Conservation (phyloP, 352 stramenopile genomes). For the Globisporangium nagaii region DNA sequence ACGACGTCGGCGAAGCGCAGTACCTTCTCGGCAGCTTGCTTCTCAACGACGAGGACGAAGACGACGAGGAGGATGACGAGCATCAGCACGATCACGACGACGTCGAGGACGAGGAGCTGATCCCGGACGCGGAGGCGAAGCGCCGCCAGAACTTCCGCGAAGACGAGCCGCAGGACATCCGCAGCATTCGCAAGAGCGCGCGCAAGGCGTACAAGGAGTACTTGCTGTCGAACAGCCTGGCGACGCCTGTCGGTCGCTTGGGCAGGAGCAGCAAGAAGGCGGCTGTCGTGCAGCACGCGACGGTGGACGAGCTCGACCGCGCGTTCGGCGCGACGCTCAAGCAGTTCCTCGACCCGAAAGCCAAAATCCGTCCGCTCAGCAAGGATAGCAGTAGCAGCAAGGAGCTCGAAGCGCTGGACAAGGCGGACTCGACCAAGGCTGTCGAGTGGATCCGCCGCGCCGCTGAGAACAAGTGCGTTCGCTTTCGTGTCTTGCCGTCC, state of each 20-base stretch:
- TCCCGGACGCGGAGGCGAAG: slow-evolving; percentile 68
- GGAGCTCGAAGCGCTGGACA: slow-evolving; percentile 12
- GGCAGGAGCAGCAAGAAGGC: slow-evolving; percentile 22
- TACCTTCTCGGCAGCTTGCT: slow-evolving; percentile 68
- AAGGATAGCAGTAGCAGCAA: slow-evolving; percentile 20
- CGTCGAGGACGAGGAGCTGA: slow-evolving; percentile 27
- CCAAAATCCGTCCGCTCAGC: slow-evolving; percentile 40
- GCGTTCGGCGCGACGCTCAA: slow-evolving; percentile 72
- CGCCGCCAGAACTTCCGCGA: slow-evolving; percentile 35
- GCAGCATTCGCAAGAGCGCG: slow-evolving; percentile 72
- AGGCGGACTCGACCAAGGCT: slow-evolving; percentile 55
- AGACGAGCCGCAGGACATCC: slow-evolving; percentile 58
- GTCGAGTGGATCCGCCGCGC: slow-evolving; percentile 80
- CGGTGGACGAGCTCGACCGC: slow-evolving; percentile 47
- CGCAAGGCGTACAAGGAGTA: slow-evolving; percentile 76
- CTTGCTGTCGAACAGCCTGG: slow-evolving; percentile 34
- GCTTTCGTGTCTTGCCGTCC: background rate
- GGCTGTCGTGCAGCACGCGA: slow-evolving; percentile 55
- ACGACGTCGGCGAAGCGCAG: slow-evolving; percentile 67
- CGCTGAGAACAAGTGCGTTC: slow-evolving; percentile 47
- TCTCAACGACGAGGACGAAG: slow-evolving; percentile 38
- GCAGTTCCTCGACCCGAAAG: slow-evolving; percentile 55
- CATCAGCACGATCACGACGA: slow-evolving; percentile 10
- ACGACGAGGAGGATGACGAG: slow-evolving; percentile 20
- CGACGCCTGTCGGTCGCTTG: slow-evolving; percentile 1